Evolutionary conservation across 1,139 yeast genomes (phyloP).

Genomic region (Blastobotrys buckinghamii): DNA sequence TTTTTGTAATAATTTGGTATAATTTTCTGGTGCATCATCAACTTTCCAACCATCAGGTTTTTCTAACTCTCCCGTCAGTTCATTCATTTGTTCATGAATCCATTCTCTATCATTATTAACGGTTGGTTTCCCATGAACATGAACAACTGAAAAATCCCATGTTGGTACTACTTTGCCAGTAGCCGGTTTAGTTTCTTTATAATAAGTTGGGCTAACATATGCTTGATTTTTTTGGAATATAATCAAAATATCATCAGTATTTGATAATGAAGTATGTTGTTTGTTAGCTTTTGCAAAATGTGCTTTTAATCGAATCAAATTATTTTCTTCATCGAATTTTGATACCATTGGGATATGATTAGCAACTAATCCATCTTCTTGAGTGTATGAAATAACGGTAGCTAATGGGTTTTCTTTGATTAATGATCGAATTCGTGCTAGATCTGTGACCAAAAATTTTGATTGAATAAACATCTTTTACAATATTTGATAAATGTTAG

Average conservation of each 20-base stretch:
- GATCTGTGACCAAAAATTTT: conserved; percentile 3
- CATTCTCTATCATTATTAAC: conserved; percentile 40
- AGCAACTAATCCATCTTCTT: conserved; percentile 37
- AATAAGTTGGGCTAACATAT: conserved; percentile 58
- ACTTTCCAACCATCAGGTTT: conserved; percentile 45
- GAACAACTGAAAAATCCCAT: conserved; percentile 64
- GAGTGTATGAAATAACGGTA: conserved; percentile 42
- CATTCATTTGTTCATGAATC: conserved; percentile 43
- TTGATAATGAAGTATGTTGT: conserved; percentile 43
- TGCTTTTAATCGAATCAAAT: conserved; percentile 41
- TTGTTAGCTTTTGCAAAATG: conserved; percentile 55
- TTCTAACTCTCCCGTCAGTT: conserved; percentile 48
- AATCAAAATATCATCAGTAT: conserved; percentile 40
- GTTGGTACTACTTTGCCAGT: conserved; percentile 66
- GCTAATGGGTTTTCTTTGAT: conserved; percentile 40
- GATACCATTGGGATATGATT: conserved; percentile 56
- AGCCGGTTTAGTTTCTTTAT: conserved; percentile 46
- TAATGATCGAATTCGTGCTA: conserved; percentile 3
- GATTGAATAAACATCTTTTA: conserved; percentile 11
- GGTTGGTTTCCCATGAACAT: conserved; percentile 49
- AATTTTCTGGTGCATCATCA: conserved; percentile 52
- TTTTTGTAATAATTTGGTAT: conserved; percentile 42
- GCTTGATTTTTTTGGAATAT: conserved; percentile 51
- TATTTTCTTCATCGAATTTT: conserved; percentile 35
- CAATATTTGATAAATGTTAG: no score